Evolutionary conservation across 225 moss, liverwort and hornwort species (phyloP).

Genomic region (Straminergon stramineum): DNA sequence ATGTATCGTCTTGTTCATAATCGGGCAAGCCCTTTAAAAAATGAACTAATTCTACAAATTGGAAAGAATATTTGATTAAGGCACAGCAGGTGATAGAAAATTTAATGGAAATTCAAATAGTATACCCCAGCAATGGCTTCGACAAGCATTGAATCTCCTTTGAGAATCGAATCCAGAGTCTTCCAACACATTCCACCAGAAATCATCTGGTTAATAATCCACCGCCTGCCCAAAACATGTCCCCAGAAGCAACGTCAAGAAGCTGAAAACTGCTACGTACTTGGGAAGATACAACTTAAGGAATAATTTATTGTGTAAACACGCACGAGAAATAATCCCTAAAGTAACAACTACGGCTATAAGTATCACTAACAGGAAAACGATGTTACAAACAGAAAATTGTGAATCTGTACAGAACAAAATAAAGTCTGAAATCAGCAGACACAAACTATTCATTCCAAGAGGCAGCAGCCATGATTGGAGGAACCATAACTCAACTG

Average conservation of each 20-base stretch:
- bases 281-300: background rate
- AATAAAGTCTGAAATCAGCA: background rate
- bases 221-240: constrained; percentile 47
- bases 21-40: background rate
- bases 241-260: constrained; percentile 10
- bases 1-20: background rate
- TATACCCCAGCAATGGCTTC: constrained; percentile 82
- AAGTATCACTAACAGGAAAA: background rate
- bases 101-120: background rate
- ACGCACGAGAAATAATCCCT: background rate
- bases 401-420: background rate
- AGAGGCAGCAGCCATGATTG: background rate
- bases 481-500: background rate
- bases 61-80: background rate
- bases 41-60: background rate
- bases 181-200: constrained; percentile 28
- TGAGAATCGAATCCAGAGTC: constrained; percentile 47
- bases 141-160: constrained; percentile 81
- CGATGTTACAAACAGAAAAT: background rate
- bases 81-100: background rate
- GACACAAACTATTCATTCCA: background rate
- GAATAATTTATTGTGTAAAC: background rate
- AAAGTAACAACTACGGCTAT: background rate
- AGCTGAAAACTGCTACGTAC: background rate
- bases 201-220: constrained; percentile 74